Evolutionary conservation across 2,329 filamentous ascomycete genomes (phyloP).

Genomic region (Sclerotinia subarctica): DNA sequence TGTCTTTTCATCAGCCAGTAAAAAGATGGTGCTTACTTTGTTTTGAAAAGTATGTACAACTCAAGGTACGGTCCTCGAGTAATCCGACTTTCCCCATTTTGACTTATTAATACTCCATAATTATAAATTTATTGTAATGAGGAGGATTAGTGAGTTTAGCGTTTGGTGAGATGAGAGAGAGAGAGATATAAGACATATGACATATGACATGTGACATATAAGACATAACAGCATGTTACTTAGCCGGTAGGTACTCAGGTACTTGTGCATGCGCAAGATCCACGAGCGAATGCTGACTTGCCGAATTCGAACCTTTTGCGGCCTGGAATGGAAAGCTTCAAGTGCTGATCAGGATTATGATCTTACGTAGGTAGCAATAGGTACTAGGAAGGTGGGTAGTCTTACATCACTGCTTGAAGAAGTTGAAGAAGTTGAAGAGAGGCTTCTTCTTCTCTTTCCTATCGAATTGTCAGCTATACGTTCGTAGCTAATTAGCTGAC

Average conservation of each 20-base stretch:
- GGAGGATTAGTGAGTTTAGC: background rate
- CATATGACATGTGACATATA: too few species aligned
- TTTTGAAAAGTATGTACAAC: background rate
- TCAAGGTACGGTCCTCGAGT: too few species aligned
- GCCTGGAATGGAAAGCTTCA: background rate
- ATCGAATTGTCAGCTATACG: too few species aligned
- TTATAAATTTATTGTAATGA: background rate
- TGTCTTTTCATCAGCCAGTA: background rate
- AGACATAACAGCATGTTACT: too few species aligned
- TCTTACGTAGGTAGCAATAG: background rate
- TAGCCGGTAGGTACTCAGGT: background rate
- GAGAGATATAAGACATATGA: too few species aligned
- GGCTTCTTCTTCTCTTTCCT: too few species aligned
- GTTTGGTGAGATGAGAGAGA: background rate
- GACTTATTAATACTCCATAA: background rate
- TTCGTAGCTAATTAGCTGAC: background rate
- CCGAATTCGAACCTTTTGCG: background rate
- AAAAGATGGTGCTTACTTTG: background rate
- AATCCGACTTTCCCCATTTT: background rate
- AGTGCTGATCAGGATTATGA: background rate
- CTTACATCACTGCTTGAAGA: background rate
- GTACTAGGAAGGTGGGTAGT: too few species aligned
- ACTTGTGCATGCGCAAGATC: too few species aligned
- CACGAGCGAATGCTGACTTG: background rate
- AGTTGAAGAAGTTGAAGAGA: background rate